Percentiles rank a stretch among this genome's conserved stretches.
These are phyloP conservation scores for Mollisia scopiformis DNA, from an alignment of 2,329 filamentous ascomycete species.

Conservation along the genomic window DNA sequence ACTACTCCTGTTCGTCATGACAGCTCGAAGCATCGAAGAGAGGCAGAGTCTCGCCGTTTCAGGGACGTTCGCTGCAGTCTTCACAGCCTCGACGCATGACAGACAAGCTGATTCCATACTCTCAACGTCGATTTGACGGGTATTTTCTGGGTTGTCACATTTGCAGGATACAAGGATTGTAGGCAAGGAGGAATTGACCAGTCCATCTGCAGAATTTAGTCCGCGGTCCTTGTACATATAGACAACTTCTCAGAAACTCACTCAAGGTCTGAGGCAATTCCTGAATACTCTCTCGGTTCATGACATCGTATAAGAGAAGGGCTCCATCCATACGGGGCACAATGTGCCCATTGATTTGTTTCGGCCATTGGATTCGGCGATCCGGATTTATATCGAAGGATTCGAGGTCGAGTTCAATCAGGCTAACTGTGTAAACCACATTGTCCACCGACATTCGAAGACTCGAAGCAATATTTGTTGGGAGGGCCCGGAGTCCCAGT, in stretches of 20 bases:
- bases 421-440: slow-evolving; percentile 58
- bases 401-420: slow-evolving; percentile 69
- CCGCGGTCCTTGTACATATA: neutral
- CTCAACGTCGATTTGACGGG: slow-evolving; percentile 72
- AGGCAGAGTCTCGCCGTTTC: slow-evolving; percentile 78
- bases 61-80: slow-evolving; percentile 70
- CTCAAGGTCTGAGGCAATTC: slow-evolving; percentile 77
- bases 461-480: slow-evolving; percentile 57
- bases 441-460: slow-evolving; percentile 62
- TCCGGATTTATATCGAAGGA: slow-evolving; percentile 63
- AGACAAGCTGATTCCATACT: slow-evolving; percentile 69
- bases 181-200: slow-evolving; percentile 73
- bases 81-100: slow-evolving; percentile 72
- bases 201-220: slow-evolving; percentile 58
- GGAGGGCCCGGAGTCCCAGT: slow-evolving; percentile 55
- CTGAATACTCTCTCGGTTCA: slow-evolving; percentile 73
- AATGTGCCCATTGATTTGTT: slow-evolving; percentile 69
- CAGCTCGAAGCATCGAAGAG: slow-evolving; percentile 71
- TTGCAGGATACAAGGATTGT: slow-evolving; percentile 86
- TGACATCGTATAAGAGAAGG: slow-evolving; percentile 86
- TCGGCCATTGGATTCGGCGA: slow-evolving; percentile 67
- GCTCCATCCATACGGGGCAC: slow-evolving; percentile 81
- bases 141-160: slow-evolving; percentile 75
- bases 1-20: slow-evolving; percentile 72
- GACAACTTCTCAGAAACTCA: slow-evolving; percentile 52